Base-by-base conservation (phyloP, 2,329 filamentous ascomycete species). In the Fusarium miscanthi region DNA sequence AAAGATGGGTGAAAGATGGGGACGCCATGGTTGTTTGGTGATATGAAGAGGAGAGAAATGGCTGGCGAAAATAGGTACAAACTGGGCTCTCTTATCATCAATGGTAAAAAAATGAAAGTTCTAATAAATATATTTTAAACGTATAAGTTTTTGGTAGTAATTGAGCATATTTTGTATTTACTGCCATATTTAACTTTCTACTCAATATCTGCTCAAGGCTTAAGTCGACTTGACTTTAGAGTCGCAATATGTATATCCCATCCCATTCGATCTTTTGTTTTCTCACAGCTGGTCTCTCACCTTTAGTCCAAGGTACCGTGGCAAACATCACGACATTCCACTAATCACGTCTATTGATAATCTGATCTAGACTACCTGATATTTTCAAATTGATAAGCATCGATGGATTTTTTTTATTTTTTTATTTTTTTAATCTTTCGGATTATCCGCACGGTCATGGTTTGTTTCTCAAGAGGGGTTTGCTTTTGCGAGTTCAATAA, bases 11-110 rank as follows among this genome's bases (percentile, higher is more conserved):
- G 16, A 3, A 17, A 16, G 38, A 16, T 2, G 27, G 1, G 5
- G 7, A 9, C 12, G 13, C 4, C 48, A 61, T 56, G 48, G n/a
- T 17, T 40, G 10, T 27, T 12, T 38, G 9, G 2, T 19, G n/a
- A 23, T 13, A 14, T 10, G 11, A 10, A 12, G 30, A 19, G 30
- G 6, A 19, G 11, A 51, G 12, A 51, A 33, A 33, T 49, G 12
- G 8, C 2, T 10, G 3, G 21, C 2, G 7, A n/a, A 10, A 14
- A 9, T 6, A 11, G 11, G 10, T 10, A 5, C 2, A 3, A 2
- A 19, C 3, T 17, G 19, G 21, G 3, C 2, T 49, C 5, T 31
- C 5, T 49, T 23, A 49, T 33, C 13, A 16, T 16, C 3, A 16
- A 46, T 8, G 3, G 8, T 21, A 8, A 17, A 11, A 3, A 3